Evolutionary conservation across 345 rosid genomes (phyloP), one percentile per base, ranked within the genome.

Genomic region (Ceriops decandra): DNA sequence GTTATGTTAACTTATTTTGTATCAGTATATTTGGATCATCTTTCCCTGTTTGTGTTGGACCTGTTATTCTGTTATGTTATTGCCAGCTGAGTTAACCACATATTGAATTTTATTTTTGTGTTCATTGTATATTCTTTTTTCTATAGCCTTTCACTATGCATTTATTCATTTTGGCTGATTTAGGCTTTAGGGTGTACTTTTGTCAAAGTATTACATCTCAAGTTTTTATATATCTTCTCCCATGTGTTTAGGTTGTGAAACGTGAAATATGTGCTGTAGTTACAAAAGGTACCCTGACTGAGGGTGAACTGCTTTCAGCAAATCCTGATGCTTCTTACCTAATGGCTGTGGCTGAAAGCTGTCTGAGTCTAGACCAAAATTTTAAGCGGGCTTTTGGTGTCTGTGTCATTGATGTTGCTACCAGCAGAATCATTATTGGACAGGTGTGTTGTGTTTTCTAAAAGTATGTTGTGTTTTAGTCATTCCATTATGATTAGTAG

Each of bases 201-300:
- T 68, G 9, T 16, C 26, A 53, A 36, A 32, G 31, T 62, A 10
- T 70, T 60, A 46, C 59, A 28, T 35, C 30, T 42, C n/a, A 54
- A 56, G 24, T 11, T 52, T 52, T 83, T 77, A 80, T 68, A 63
- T 33, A 16, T 54, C 54, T 72, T 36, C 67, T 6, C 72, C 36
- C 54, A 27, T 81, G 42, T 69, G 62, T 87, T 36, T 79, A 95
- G 99, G 99, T 95, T 68, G 97, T 95, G 74, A 95, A 87, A 83
- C 99, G 97, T 30, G 99, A 95, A 85, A 70, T 91, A 75, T 95
- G 97, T 88, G 95, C 85, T 15, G 86, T 95, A 62, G 86, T 91
- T 77, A 90, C 96, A 22, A 95, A 82, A 84, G 98, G 99, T 70
- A 95, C 99, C 26, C 76, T 95, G 79, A 86, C 92, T 54, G 98